Evolutionary conservation across 1,284 basidiomycete genomes (phyloP).

Genomic region (Limonomyces culmigenus): DNA sequence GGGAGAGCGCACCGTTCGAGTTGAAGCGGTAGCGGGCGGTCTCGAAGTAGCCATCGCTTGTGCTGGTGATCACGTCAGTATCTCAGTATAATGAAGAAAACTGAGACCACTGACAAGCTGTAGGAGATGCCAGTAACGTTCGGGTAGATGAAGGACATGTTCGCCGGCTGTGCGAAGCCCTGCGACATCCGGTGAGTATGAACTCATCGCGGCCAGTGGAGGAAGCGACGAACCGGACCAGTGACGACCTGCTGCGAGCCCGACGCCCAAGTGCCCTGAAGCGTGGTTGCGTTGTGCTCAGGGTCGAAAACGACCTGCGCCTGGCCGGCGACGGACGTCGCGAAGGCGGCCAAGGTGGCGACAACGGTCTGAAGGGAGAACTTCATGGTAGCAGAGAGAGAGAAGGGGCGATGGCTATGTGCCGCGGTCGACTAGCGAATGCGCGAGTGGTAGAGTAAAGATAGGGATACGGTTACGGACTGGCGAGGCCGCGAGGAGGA

Average conservation of each 20-base stretch:
- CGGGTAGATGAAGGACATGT: conserved; percentile 70
- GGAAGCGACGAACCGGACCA: conserved; percentile 55
- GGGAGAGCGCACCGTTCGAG: conserved; percentile 43
- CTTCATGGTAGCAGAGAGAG: no score
- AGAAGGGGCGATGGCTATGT: no score
- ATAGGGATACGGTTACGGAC: no score
- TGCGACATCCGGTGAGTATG: conserved; percentile 20
- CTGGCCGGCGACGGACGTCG: no score
- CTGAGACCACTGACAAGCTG: conserved; percentile 55
- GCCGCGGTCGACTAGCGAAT: no score
- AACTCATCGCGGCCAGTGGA: no score
- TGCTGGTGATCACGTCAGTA: conserved; percentile 18
- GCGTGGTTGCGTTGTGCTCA: conserved; percentile 41
- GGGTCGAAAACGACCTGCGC: conserved; percentile 14
- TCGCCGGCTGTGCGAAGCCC: conserved; percentile 73
- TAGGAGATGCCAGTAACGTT: conserved; percentile 69
- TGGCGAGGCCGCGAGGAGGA: no score
- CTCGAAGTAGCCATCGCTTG: conserved; percentile 66
- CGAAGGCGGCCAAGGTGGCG: no score
- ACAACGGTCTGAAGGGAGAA: no score
- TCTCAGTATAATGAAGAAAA: not conserved
- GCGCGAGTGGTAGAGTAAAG: no score
- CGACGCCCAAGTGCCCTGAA: conserved; percentile 76
- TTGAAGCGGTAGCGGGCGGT: conserved; percentile 77
- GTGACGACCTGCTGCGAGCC: conserved; percentile 64